Conservation (phyloP, 345 rosid genomes). For the Cardamine chenopodiifolia region DNA sequence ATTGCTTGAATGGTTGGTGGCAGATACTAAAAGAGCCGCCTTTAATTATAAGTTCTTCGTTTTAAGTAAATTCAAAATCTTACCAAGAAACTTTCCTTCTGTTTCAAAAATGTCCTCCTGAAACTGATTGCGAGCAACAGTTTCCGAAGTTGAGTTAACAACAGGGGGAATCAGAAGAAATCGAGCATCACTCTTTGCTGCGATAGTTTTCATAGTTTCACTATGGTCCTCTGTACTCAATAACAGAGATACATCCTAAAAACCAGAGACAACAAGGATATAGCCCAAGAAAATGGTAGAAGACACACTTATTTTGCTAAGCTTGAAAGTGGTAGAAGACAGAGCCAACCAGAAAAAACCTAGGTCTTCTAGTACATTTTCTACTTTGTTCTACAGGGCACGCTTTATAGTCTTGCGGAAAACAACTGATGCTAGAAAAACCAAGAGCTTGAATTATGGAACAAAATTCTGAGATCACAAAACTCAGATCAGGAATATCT, state of each 20-base stretch:
- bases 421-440: constrained; percentile 11
- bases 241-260: constrained; percentile 74
- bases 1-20: constrained; percentile 10
- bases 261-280: constrained; percentile 23
- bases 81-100: constrained; percentile 48
- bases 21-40: not conserved
- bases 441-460: constrained; percentile 2
- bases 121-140: constrained; percentile 38
- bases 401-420: not conserved
- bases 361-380: not conserved
- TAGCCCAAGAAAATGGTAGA: not conserved
- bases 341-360: constrained; percentile 13
- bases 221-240: constrained; percentile 76
- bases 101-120: constrained; percentile 44
- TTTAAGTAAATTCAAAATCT: constrained; percentile 33
- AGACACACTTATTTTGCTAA: constrained; percentile 2
- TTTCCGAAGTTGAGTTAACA: constrained; percentile 44
- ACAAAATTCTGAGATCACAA: not conserved
- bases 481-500: constrained; percentile 1
- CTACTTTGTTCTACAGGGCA: not conserved
- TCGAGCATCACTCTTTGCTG: constrained; percentile 64
- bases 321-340: not conserved
- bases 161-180: constrained; percentile 74
- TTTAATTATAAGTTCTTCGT: constrained; percentile 23
- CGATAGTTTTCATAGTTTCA: constrained; percentile 68